These are phyloP conservation scores for Chytriomyces sp. DNA, from an alignment of 192 early-diverging fungal species.

Conservation along the genomic window DNA sequence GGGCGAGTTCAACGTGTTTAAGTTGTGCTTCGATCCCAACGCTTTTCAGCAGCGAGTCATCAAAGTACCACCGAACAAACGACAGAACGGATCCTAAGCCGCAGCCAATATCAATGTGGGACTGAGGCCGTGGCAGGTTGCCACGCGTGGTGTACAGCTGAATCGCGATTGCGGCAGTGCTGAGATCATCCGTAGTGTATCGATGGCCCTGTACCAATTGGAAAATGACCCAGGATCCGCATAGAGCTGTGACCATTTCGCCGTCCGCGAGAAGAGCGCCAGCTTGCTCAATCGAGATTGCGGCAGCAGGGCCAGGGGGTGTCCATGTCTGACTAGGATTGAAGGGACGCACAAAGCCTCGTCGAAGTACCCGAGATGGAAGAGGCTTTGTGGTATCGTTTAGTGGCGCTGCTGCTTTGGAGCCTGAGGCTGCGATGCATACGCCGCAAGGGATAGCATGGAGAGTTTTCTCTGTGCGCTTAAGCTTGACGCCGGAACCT, in stretches of 20 bases:
- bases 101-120: slow-evolving; percentile 47
- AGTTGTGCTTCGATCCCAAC: slow-evolving; percentile 50
- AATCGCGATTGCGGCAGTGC: slow-evolving; percentile 42
- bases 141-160: not conserved
- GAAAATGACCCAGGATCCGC: slow-evolving; percentile 46
- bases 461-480: slow-evolving; percentile 12
- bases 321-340: not conserved
- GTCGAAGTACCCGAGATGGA: slow-evolving; percentile 7
- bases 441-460: not conserved
- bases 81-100: slow-evolving; percentile 46
- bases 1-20: slow-evolving; percentile 41
- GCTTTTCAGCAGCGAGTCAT: slow-evolving; percentile 18
- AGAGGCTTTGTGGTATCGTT: slow-evolving; percentile 18
- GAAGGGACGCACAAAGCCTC: slow-evolving; percentile 20
- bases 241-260: slow-evolving; percentile 43
- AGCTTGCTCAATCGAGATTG: slow-evolving; percentile 7
- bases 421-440: not conserved
- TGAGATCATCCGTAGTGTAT: slow-evolving; percentile 50
- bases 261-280: slow-evolving; percentile 4
- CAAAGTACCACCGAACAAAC: slow-evolving; percentile 40
- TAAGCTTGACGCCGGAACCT: slow-evolving; percentile 2
- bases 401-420: slow-evolving; percentile 5
- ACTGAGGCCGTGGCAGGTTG: not conserved
- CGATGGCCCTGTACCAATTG: slow-evolving; percentile 47
- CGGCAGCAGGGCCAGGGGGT: slow-evolving; percentile 11